phyloP scores from a whole-genome alignment of 495 filamentous ascomycete genomes.

The Penicillium chermesinum region DNA sequence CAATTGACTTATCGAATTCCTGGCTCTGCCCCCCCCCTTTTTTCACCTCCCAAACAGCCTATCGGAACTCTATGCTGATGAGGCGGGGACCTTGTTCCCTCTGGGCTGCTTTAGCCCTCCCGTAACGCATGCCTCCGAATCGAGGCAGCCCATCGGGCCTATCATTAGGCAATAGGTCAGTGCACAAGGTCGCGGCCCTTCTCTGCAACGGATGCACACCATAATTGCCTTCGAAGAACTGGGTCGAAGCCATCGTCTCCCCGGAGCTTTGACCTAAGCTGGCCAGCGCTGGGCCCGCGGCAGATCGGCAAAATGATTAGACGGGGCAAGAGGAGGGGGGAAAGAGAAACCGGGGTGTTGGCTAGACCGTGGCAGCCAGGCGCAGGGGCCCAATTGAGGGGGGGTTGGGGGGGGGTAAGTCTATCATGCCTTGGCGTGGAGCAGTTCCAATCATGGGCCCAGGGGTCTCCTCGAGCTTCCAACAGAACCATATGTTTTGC shows the following conservation, averaged over 20 bases:
- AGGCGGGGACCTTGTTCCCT: background rate
- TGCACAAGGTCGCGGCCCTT: constrained; percentile 18
- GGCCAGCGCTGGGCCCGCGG: constrained; percentile 6
- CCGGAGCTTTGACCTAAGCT: constrained; percentile 16
- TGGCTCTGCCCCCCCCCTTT: background rate
- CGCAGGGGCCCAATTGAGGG: background rate
- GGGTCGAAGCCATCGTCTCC: constrained; percentile 19
- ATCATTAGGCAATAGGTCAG: constrained; percentile 17
- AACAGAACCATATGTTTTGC: background rate
- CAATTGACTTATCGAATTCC: constrained; percentile 14
- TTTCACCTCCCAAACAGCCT: constrained; percentile 6
- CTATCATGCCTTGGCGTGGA: background rate
- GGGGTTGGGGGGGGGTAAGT: background rate
- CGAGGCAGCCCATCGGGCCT: constrained; percentile 5
- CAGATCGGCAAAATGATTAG: constrained; percentile 19
- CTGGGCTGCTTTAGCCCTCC: constrained; percentile 3
- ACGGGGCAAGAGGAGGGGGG: no score
- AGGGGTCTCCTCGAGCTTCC: background rate
- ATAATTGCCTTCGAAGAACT: constrained; percentile 21
- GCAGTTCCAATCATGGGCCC: background rate
- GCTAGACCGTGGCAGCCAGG: constrained; percentile 1
- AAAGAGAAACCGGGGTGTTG: constrained; percentile 7
- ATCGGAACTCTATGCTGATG: constrained; percentile 14
- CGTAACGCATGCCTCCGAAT: constrained; percentile 16
- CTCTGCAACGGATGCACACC: constrained; percentile 21